These are phyloP conservation scores for Coniochaeta prunicola DNA, from an alignment of 2,329 filamentous ascomycete species.

Conservation along the genomic window DNA sequence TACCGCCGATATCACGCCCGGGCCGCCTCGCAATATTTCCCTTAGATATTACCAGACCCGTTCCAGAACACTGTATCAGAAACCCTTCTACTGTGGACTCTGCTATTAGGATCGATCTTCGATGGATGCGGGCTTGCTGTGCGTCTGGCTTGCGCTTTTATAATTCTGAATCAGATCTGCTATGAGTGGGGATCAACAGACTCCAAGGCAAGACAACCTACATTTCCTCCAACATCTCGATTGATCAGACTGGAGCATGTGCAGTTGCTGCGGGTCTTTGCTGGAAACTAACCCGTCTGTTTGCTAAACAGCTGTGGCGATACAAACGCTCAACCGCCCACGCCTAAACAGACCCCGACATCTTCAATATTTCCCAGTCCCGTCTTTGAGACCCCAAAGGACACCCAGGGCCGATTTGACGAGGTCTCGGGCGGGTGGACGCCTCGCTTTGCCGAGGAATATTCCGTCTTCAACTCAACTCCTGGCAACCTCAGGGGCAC, in stretches of 20 bases:
- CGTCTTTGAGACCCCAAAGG: constrained; percentile 49
- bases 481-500: constrained; percentile 46
- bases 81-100: neutral
- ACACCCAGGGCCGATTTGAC: constrained; percentile 39
- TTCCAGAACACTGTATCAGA: neutral
- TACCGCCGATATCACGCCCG: neutral
- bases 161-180: constrained; percentile 28
- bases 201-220: constrained; percentile 39
- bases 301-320: constrained; percentile 49
- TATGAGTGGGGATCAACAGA: constrained; percentile 56
- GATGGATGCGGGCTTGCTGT: neutral
- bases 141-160: neutral
- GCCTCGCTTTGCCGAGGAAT: constrained; percentile 57
- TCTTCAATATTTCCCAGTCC: constrained; percentile 46
- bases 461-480: constrained; percentile 58
- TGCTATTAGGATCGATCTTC: neutral
- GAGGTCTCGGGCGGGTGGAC: constrained; percentile 42
- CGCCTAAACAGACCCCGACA: constrained; percentile 50
- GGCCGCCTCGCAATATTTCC: neutral
- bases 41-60: neutral
- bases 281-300: constrained; percentile 7
- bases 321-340: constrained; percentile 53
- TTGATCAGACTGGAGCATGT: neutral
- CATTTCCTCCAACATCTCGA: neutral
- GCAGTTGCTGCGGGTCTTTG: neutral